Evolutionary conservation across 805 yeast genomes (phyloP).

Genomic region (Ogataea thermomethanolica): DNA sequence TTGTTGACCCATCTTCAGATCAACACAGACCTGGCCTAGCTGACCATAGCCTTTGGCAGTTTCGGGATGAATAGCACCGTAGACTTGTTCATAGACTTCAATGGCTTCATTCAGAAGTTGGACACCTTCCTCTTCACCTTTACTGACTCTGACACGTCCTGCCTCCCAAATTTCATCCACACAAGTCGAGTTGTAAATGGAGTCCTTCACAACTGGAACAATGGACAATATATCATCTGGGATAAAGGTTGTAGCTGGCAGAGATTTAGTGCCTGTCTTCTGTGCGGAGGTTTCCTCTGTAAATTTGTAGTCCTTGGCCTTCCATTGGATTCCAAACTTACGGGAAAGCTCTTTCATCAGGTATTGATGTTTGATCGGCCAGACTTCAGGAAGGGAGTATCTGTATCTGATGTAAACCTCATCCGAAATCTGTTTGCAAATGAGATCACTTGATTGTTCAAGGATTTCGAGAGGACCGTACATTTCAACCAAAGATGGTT

Average conservation of each 20-base stretch:
- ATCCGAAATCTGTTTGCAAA: conserved; percentile 41
- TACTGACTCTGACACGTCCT: conserved; percentile 41
- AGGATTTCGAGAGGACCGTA: conserved; percentile 46
- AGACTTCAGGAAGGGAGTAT: conserved; percentile 46
- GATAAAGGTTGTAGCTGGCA: conserved; percentile 37
- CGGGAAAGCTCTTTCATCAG: conserved; percentile 65
- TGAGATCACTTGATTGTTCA: conserved; percentile 38
- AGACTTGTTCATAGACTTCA: conserved; percentile 73
- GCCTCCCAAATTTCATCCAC: conserved; percentile 75
- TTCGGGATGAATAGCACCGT: conserved; percentile 75
- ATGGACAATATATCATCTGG: conserved; percentile 64
- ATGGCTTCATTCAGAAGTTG: conserved; percentile 66
- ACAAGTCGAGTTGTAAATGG: conserved; percentile 60
- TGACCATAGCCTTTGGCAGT: conserved; percentile 67
- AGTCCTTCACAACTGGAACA: conserved; percentile 72
- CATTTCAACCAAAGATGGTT: conserved; percentile 39
- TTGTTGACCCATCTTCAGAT: conserved; percentile 49
- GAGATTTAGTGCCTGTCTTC: conserved; percentile 14
- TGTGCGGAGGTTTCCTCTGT: conserved; percentile 38
- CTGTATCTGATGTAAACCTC: conserved; percentile 67
- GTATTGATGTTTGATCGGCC: conserved; percentile 44
- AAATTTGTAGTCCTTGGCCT: conserved; percentile 47
- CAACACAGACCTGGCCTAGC: conserved; percentile 65
- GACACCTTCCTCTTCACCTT: conserved; percentile 51
- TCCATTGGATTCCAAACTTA: conserved; percentile 87